phyloP scores from a whole-genome alignment of 2,329 filamentous ascomycete genomes.

The Juglanconis oblonga region DNA sequence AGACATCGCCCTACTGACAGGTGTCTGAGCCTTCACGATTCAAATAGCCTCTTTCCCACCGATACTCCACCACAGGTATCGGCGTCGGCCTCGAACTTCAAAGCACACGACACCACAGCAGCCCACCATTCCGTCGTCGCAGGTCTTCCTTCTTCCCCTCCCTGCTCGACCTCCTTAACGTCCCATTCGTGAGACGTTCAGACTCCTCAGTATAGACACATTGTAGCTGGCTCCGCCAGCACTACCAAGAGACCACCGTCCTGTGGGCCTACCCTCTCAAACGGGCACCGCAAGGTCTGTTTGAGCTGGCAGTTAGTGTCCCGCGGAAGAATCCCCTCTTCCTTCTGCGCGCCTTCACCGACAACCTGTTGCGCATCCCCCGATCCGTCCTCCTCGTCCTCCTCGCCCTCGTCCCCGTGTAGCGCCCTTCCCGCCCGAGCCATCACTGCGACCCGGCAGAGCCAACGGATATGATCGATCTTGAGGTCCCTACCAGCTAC shows the following conservation, averaged over 20 bases:
- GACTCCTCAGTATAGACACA: conserved; percentile 34
- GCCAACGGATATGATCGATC: conserved; percentile 74
- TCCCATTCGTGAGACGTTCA: conserved; percentile 65
- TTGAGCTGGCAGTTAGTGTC: conserved; percentile 96
- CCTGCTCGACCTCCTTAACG: conserved; percentile 91
- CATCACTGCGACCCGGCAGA: conserved; percentile 22
- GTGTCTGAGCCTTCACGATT: neutral
- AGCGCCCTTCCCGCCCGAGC: conserved; percentile 21
- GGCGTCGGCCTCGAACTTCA: conserved; percentile 61
- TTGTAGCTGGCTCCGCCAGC: conserved; percentile 90
- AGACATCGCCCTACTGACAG: neutral
- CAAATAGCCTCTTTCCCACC: conserved; percentile 48
- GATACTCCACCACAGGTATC: conserved; percentile 81
- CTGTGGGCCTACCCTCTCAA: conserved; percentile 98
- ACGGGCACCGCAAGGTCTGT: conserved; percentile 92
- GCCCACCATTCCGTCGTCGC: conserved; percentile 85
- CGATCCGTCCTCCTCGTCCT: neutral
- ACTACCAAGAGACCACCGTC: conserved; percentile 58
- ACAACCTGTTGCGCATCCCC: neutral
- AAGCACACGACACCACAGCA: conserved; percentile 52
- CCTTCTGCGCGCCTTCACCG: conserved; percentile 16
- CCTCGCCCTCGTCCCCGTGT: conserved; percentile 22
- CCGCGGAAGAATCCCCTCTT: conserved; percentile 60
- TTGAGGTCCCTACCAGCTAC: conserved; percentile 76
- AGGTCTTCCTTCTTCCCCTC: conserved; percentile 78